phyloP scores from a whole-genome alignment of 2,329 filamentous ascomycete species.

The Corniculantispora saksenae region DNA sequence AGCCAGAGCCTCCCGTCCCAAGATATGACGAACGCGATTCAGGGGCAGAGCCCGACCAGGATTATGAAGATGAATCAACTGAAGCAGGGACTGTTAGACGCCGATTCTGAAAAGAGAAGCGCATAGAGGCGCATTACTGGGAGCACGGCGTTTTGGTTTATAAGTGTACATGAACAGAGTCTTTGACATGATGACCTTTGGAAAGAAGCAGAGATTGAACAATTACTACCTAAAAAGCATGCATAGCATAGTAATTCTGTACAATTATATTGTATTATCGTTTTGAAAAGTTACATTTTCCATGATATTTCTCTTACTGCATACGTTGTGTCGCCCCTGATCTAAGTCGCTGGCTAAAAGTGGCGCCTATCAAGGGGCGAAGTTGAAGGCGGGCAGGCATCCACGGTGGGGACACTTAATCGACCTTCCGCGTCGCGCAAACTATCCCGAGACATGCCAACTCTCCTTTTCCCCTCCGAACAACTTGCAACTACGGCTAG shows the following conservation, averaged over 20 bases:
- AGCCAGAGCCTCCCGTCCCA: conserved; percentile 22
- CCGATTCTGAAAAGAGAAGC: conserved; percentile 1
- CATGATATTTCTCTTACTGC: neutral
- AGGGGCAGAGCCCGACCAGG: conserved; percentile 14
- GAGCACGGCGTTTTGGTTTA: conserved; percentile 15
- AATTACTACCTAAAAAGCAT: neutral
- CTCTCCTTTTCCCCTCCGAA: conserved; percentile 4
- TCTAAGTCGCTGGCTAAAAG: neutral
- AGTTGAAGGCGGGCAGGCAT: neutral
- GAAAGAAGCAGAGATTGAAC: conserved; percentile 8
- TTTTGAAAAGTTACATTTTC: neutral
- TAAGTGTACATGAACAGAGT: neutral
- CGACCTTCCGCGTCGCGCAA: conserved; percentile 3
- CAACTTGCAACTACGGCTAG: neutral
- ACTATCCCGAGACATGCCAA: conserved; percentile 1
- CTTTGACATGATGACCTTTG: neutral
- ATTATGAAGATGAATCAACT: conserved; percentile 25
- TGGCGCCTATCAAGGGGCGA: neutral
- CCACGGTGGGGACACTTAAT: conserved; percentile 9
- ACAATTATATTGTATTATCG: neutral
- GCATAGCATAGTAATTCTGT: neutral
- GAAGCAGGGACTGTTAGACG: conserved; percentile 25
- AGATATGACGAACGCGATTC: conserved; percentile 4
- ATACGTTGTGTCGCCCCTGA: neutral
- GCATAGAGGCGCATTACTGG: neutral